Percentiles rank a stretch among this genome's conserved stretches.
Conservation (phyloP, 2,329 filamentous ascomycete species). For the Fusarium haematococcum region DNA sequence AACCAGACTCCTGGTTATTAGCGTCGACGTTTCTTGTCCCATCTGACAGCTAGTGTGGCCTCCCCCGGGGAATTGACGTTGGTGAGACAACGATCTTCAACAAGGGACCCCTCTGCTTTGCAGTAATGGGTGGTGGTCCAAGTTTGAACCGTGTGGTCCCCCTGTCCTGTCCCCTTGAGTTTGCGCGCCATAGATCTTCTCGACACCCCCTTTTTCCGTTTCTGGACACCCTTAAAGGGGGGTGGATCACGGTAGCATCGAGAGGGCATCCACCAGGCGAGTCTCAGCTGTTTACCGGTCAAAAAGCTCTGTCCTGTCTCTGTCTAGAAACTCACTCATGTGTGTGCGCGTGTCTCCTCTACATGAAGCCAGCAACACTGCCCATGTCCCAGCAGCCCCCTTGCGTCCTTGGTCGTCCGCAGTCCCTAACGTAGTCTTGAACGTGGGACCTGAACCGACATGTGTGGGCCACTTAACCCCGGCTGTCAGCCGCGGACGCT, state of each 20-base stretch:
- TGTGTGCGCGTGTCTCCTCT: background rate
- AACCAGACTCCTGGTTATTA: slow-evolving; percentile 17
- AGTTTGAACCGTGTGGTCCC: background rate
- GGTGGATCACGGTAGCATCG: background rate
- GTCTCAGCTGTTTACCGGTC: background rate
- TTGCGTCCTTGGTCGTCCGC: background rate
- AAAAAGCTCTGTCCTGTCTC: background rate
- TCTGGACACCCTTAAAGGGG: background rate
- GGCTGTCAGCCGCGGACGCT: background rate
- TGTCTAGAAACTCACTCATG: background rate
- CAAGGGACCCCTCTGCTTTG: slow-evolving; percentile 14
- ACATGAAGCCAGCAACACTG: background rate
- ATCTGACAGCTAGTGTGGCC: background rate
- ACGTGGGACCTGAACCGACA: background rate
- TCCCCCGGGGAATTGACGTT: slow-evolving; percentile 7
- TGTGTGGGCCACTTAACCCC: background rate
- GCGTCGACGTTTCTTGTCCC: slow-evolving; percentile 2
- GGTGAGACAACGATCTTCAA: slow-evolving; percentile 32
- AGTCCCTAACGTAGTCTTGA: background rate
- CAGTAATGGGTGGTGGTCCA: slow-evolving; percentile 3
- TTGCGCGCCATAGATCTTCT: background rate
- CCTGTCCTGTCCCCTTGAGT: background rate
- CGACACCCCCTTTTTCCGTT: background rate
- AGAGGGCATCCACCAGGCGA: background rate
- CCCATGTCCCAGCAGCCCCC: background rate